Conservation (phyloP, 192 early-diverging fungal genomes). For the Dissophora ornata region DNA sequence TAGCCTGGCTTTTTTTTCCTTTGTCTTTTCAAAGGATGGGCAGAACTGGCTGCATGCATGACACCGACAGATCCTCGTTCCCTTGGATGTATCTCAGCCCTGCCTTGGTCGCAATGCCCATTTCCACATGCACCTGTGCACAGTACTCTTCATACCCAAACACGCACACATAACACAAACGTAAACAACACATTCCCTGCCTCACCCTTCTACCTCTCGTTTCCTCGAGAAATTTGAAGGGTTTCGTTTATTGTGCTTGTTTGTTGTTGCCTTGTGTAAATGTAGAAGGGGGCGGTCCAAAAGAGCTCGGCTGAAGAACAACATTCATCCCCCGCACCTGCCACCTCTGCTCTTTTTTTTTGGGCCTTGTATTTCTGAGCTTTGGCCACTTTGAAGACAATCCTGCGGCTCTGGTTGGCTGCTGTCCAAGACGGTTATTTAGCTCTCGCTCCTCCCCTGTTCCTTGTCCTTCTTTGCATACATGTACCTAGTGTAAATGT, state of each 20-base stretch:
- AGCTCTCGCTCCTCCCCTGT: background rate
- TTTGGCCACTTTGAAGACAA: conserved; percentile 47
- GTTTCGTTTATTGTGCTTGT: too few relatives aligned
- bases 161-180: too few relatives aligned
- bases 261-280: too few relatives aligned
- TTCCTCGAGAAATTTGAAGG: too few relatives aligned
- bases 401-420: background rate
- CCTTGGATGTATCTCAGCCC: background rate
- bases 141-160: background rate
- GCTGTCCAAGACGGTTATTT: too few relatives aligned
- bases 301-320: background rate
- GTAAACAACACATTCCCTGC: too few relatives aligned
- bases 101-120: background rate
- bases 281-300: too few relatives aligned
- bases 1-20: background rate
- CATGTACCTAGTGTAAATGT: background rate
- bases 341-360: background rate
- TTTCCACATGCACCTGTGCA: conserved; percentile 1
- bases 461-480: background rate
- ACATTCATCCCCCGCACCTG: conserved; percentile 11
- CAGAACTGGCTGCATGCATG: conserved; percentile 17
- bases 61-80: conserved; percentile 22
- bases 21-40: background rate
- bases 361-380: conserved; percentile 12
- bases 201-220: too few relatives aligned